Evolutionary conservation across 768 basidiomycete genomes (phyloP).

Genomic region (Termitomyces bulborhizus): DNA sequence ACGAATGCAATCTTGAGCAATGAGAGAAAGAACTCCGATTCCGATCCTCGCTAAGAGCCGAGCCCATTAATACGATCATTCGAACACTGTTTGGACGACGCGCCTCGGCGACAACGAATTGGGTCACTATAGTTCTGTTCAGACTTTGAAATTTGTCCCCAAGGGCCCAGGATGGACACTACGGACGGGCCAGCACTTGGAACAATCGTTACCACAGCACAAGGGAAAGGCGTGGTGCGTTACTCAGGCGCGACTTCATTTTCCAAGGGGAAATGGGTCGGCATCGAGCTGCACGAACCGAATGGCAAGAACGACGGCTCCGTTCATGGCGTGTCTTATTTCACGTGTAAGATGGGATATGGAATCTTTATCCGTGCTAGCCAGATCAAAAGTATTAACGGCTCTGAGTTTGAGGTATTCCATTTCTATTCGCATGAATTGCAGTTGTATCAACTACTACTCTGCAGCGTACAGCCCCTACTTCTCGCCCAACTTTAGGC

Average conservation of each 20-base stretch:
- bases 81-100: neutral
- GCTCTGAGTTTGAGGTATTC: slow-evolving; percentile 32
- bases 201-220: slow-evolving; percentile 72
- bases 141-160: neutral
- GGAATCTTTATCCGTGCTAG: slow-evolving; percentile 90
- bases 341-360: slow-evolving; percentile 65
- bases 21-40: slow-evolving; percentile 4
- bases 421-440: neutral
- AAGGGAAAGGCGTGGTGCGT: slow-evolving; percentile 79
- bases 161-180: slow-evolving; percentile 7
- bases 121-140: neutral
- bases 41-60: slow-evolving; percentile 7
- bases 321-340: slow-evolving; percentile 75
- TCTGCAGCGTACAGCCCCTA: slow-evolving; percentile 20
- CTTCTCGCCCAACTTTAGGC: slow-evolving; percentile 28
- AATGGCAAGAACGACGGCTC: slow-evolving; percentile 96
- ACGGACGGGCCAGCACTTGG: slow-evolving; percentile 40
- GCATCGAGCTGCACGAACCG: slow-evolving; percentile 77
- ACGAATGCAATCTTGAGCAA: neutral
- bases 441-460: slow-evolving; percentile 1
- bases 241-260: slow-evolving; percentile 84
- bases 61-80: neutral
- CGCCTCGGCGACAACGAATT: slow-evolving; percentile 4
- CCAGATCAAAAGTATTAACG: slow-evolving; percentile 65
- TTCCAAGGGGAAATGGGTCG: slow-evolving; percentile 89